Base-by-base conservation (phyloP, 2,329 filamentous ascomycete genomes). In the Sclerotinia subarctica region DNA sequence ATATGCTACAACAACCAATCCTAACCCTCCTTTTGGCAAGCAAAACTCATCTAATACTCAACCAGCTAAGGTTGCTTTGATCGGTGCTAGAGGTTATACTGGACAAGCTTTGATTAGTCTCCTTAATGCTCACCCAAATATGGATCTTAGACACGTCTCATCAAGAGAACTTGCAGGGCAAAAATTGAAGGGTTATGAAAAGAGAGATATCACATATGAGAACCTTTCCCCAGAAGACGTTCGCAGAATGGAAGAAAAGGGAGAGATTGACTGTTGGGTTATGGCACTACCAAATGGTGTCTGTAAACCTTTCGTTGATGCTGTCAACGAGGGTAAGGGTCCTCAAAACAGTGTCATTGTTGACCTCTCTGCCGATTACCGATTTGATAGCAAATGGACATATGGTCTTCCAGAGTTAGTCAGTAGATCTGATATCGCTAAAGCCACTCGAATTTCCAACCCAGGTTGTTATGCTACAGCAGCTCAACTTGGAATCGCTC, bases 211-310 rank as follows among this genome's bases (percentile, higher is more conserved):
- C 73, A 92, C 88, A 71, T 99, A 99, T 80, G 93, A 97, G 80
- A 97, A 93, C 78, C 83, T 98, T 56, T 89, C 86, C 67, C 87
- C 93, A 8, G 94, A 98, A 72, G 94, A 98, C 73, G 89, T 97
- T 17, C 88, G 88, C 71, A 85, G 88, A 68, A 92, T 98, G 86
- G 92, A 95, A 71, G 89, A 91, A 78, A 88, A 90, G 44, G 91
- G 91, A 64, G 87, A 94, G 75, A 89, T 98, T 62, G 94, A 98
- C 81, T 95, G 92, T 81, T 98, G 94, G 94, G 92, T 98, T 56
- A 95, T 98, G 92, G 95, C 95, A 47, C 87, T 98, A 42, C 95
- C 94, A 56, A 99, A 98, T 77, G 92, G 92, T 70, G 93, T 97
- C 62, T 97, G 93, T 86, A 91, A 93, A 81, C 94, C 95, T 0